Conservation (phyloP, 208 protist species). For the Leishmania tropica region DNA sequence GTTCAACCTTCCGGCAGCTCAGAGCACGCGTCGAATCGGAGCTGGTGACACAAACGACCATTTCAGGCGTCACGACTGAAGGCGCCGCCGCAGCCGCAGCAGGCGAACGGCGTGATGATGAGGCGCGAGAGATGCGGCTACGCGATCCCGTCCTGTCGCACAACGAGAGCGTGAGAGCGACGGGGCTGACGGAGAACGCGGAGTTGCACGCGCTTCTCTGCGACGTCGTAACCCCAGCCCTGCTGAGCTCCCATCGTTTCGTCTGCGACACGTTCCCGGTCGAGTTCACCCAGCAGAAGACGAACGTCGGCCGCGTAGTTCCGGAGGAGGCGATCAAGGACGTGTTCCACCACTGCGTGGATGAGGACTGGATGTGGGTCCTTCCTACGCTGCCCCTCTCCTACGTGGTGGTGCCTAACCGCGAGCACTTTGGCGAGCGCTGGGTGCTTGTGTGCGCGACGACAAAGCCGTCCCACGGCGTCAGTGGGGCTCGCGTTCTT, state of each 20-base stretch:
- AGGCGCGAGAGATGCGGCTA: not conserved
- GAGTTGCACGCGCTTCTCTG: slow-evolving; percentile 51
- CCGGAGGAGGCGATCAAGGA: slow-evolving; percentile 52
- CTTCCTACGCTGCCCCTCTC: slow-evolving; percentile 35
- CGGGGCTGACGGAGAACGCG: slow-evolving; percentile 16
- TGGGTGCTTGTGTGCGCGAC: slow-evolving; percentile 74
- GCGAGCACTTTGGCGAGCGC: slow-evolving; percentile 41
- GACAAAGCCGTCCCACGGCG: slow-evolving; percentile 21
- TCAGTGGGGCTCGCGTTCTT: slow-evolving; percentile 45
- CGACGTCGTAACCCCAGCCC: slow-evolving; percentile 59
- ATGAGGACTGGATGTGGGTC: slow-evolving; percentile 84
- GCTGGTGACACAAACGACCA: not conserved
- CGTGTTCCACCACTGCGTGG: slow-evolving; percentile 70
- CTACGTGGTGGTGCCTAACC: slow-evolving; percentile 63
- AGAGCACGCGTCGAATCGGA: slow-evolving; percentile 10
- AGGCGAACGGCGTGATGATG: not conserved
- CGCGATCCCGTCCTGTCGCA: slow-evolving; percentile 26
- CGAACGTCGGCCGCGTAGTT: slow-evolving; percentile 51
- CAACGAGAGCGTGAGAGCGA: slow-evolving; percentile 8
- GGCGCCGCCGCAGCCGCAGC: not conserved
- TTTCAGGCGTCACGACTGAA: not conserved
- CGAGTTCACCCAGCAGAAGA: slow-evolving; percentile 77
- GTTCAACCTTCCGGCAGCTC: slow-evolving; percentile 15
- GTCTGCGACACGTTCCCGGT: slow-evolving; percentile 54
- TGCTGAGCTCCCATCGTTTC: slow-evolving; percentile 61